Base-by-base conservation (phyloP, 352 stramenopile genomes). In the Phytophthora europaea region DNA sequence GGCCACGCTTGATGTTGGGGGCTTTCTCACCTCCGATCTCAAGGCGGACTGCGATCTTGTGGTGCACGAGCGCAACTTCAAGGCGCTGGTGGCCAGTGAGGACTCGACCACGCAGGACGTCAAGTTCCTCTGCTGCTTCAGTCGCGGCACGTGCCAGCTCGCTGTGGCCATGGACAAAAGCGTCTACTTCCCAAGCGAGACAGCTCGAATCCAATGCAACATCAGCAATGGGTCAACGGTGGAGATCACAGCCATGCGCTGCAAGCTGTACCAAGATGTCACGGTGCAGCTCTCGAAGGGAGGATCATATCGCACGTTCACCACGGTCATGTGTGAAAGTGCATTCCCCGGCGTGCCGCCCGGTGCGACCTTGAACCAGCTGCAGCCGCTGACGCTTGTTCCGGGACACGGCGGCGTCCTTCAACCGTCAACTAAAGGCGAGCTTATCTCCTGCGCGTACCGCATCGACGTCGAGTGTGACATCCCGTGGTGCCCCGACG, bases 91-190 rank as follows among this genome's bases (percentile, higher is more conserved):
- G 23, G 66, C 82, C 23, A 90, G 78, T 58, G 73, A 89, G 33
- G 87, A 91, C 71, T 85, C 84, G n/a, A 85, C 62, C 0, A 82
- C 78, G 8, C 75, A 92, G 67, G 78, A 73, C 36, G 75, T 92
- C 23, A 81, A 81, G 28, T 91, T 82, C 43, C 58, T 91, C 9
- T 92, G 84, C 77, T 94, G 87, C 56, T 72, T 94, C 50, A 89
- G 79, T 67, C 83, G 87, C 36, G 85, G 84, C 15, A 72, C 48
- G 15, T 91, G 81, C 50, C 47, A 82, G 22, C 70, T 94, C 7
- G 73, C 83, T n/a, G 85, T 90, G 6, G 74, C 79, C 0, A 88
- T 92, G 84, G 83, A 94, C 76, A 94, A 92, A 67, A 92, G 87
- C 63, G 80, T 90, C 34, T 94, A 92, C 52, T 70, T 91, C 34